Conservation (phyloP, 2,329 filamentous ascomycete species). For the Claviceps spartinae region DNA sequence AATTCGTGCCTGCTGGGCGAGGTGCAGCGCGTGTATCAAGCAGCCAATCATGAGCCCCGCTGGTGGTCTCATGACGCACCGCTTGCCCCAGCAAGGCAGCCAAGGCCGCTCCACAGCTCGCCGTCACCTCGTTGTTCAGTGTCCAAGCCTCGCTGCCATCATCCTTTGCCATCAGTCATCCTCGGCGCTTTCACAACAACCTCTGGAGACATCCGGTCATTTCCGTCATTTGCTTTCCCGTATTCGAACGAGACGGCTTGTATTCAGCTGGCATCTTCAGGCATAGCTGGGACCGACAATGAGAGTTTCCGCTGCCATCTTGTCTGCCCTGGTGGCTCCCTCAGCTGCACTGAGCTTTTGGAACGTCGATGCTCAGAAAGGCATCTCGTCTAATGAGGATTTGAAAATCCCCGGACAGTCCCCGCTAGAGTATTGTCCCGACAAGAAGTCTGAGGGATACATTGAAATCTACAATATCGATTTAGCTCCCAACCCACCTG, state of each 20-base stretch:
- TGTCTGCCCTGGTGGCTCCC: constrained; percentile 32
- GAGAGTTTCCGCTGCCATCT: constrained; percentile 28
- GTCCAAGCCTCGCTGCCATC: constrained; percentile 1
- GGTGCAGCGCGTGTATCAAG: not conserved
- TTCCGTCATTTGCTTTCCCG: not conserved
- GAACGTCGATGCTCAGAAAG: constrained; percentile 17
- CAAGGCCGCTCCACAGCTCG: too few relatives aligned
- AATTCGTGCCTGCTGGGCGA: not conserved
- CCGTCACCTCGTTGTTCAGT: not conserved
- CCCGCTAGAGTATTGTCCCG: constrained; percentile 64
- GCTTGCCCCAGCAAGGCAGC: not conserved
- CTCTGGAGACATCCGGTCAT: not conserved
- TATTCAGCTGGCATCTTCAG: not conserved
- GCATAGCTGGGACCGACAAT: constrained; percentile 10
- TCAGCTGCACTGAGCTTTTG: constrained; percentile 31
- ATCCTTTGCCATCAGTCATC: constrained; percentile 1
- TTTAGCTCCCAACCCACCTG: constrained; percentile 71
- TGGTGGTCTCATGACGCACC: constrained; percentile 24
- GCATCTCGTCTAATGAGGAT: constrained; percentile 32
- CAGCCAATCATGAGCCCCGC: not conserved
- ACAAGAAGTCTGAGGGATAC: constrained; percentile 54
- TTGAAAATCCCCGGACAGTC: constrained; percentile 70
- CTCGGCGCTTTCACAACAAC: not conserved
- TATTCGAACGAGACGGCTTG: not conserved
- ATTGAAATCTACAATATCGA: constrained; percentile 69